These are phyloP conservation scores for Quercus ilex DNA, from an alignment of 306 rosid genomes.

Conservation along the genomic window DNA sequence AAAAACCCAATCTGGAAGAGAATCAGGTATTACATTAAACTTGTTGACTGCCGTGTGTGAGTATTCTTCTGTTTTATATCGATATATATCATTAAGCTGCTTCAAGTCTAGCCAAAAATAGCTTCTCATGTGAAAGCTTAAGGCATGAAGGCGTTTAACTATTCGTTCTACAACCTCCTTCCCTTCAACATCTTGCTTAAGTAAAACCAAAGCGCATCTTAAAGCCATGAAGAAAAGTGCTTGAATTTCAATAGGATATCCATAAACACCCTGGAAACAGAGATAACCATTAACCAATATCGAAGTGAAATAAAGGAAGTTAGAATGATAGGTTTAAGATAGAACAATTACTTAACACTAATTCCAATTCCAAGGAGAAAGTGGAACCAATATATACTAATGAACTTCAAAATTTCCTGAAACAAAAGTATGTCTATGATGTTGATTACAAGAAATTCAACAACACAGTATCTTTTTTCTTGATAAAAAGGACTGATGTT, in stretches of 20 bases:
- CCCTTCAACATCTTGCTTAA: slow-evolving; percentile 82
- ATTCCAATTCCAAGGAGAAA: background rate
- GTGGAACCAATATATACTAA: background rate
- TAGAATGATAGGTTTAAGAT: background rate
- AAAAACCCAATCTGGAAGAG: slow-evolving; percentile 88
- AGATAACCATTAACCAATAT: slow-evolving; percentile 1
- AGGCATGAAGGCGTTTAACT: slow-evolving; percentile 67
- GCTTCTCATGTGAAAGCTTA: slow-evolving; percentile 80
- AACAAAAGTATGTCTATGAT: background rate
- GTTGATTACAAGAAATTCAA: background rate
- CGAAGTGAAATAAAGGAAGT: slow-evolving; percentile 13
- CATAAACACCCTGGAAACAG: slow-evolving; percentile 82
- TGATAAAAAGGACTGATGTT: background rate
- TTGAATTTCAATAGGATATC: slow-evolving; percentile 93
- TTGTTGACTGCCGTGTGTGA: slow-evolving; percentile 93
- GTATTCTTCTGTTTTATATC: slow-evolving; percentile 91
- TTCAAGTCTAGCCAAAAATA: slow-evolving; percentile 88
- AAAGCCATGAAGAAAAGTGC: slow-evolving; percentile 95
- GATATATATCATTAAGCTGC: slow-evolving; percentile 80
- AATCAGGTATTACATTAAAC: slow-evolving; percentile 87
- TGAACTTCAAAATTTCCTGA: background rate
- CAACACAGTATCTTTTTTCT: background rate
- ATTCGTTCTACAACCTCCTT: slow-evolving; percentile 69
- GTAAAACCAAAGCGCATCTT: slow-evolving; percentile 80
- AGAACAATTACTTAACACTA: background rate